Percentiles rank a stretch among this genome's conserved stretches.
Conservation (phyloP, 345 rosid genomes). For the Turnera subulata region DNA sequence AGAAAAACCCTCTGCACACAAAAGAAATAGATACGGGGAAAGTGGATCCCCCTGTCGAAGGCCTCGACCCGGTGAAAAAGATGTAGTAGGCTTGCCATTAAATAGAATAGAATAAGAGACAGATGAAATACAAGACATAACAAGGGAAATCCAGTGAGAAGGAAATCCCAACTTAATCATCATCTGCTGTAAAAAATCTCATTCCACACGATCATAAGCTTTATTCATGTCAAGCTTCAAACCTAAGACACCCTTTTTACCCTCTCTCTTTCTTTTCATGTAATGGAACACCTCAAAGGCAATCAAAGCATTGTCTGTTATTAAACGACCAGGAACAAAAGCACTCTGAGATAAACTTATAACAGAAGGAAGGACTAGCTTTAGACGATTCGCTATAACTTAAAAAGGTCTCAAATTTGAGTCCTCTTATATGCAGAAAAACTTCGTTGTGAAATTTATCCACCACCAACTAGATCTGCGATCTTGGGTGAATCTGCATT, state of each 20-base stretch:
- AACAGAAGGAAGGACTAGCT: background rate
- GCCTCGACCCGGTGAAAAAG: background rate
- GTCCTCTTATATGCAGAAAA: too few relatives aligned
- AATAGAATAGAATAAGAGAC: background rate
- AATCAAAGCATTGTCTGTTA: too few relatives aligned
- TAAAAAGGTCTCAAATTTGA: background rate
- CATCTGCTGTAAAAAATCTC: background rate
- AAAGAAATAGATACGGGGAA: too few relatives aligned
- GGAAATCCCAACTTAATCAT: background rate
- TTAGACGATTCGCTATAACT: background rate
- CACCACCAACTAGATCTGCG: too few relatives aligned
- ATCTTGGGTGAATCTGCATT: too few relatives aligned
- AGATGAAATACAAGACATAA: too few relatives aligned
- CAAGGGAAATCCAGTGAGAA: background rate
- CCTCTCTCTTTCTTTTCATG: background rate
- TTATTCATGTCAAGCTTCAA: background rate
- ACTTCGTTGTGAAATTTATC: too few relatives aligned
- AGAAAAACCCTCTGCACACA: background rate
- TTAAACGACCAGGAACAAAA: too few relatives aligned
- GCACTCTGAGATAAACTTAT: too few relatives aligned
- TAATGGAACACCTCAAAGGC: too few relatives aligned
- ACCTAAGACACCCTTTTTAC: background rate
- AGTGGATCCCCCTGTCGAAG: background rate
- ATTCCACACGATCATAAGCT: too few relatives aligned
- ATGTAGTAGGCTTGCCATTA: background rate